Evolutionary conservation across 2,329 filamentous ascomycete genomes (phyloP), one percentile per base, ranked within the genome.

Genomic region (Fusarium sp.): DNA sequence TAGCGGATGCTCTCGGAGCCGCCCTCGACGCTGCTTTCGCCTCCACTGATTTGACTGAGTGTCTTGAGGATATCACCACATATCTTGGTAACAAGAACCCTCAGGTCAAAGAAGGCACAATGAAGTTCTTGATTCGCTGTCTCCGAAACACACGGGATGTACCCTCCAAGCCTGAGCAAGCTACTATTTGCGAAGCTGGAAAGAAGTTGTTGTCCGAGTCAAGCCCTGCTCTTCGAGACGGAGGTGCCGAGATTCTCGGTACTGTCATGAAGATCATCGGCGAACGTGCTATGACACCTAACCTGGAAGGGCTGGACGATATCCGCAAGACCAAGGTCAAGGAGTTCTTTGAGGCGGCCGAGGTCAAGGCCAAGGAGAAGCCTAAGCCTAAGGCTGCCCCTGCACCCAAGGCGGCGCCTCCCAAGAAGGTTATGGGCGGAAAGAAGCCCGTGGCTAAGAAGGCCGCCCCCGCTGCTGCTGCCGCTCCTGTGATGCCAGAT

Each of bases 211-310:
- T 99, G 17, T 90, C 94, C 0, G 96, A 99, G 76, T 95, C 93
- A 0, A 94, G 90, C 70, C 94, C 96, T 72, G 90, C 87, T 5
- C 88, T 97, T 60, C 89, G 96, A 79, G 91, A 95, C 47, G 94
- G 93, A 29, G 96, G 94, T 77, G 94, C 94, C 15, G 96, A 99
- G 78, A 90, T 96, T 33, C 83, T 99, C 5, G 96, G 96, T 67
- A 97, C 94, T 0, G 80, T 99, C 48, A 98, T 97, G 96, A 99
- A 98, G 82, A 98, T 99, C 55, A 92, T 98, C 82, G 95, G 96
- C 40, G 96, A 99, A 79, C 89, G 96, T 58, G 92, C 92, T 51
- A 99, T 99, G 96, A 93, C 91, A 41, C 91, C 93, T 11, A 92
- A 97, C 76, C 82, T 99, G 17, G 95, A 97, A 67, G 93, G 93